phyloP scores from a whole-genome alignment of 2,329 filamentous ascomycete species.

The Trichophyton schoenleinii region DNA sequence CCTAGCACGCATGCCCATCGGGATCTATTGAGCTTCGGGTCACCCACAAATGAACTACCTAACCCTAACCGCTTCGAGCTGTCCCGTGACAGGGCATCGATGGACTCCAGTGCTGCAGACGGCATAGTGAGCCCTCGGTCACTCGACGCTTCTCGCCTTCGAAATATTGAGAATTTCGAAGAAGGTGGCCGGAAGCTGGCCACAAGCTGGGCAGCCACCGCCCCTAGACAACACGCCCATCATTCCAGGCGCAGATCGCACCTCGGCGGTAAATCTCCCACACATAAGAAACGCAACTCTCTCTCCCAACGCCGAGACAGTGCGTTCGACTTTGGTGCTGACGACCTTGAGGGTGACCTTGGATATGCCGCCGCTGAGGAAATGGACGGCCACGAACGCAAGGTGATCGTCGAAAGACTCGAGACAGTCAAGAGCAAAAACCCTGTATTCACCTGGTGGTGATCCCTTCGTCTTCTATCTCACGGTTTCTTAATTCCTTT shows the following conservation, averaged over 20 bases:
- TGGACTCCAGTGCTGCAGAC: constrained; percentile 24
- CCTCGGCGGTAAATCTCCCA: constrained; percentile 11
- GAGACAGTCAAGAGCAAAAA: constrained; percentile 93
- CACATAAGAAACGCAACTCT: constrained; percentile 25
- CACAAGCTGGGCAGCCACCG: constrained; percentile 26
- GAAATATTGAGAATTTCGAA: constrained; percentile 21
- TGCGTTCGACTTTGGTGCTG: constrained; percentile 46
- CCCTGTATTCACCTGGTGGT: constrained; percentile 97
- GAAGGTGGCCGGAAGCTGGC: constrained; percentile 25
- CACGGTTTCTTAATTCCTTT: constrained; percentile 1
- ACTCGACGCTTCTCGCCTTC: constrained; percentile 20
- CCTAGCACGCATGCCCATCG: constrained; percentile 29
- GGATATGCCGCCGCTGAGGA: constrained; percentile 90
- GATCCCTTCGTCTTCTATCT: constrained; percentile 18
- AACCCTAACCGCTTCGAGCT: constrained; percentile 66
- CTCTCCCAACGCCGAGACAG: constrained; percentile 28
- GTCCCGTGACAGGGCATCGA: constrained; percentile 30
- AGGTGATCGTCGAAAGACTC: constrained; percentile 91
- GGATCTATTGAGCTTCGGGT: constrained; percentile 59
- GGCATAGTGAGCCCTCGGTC: constrained; percentile 24
- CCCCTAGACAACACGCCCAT: constrained; percentile 22
- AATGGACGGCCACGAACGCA: constrained; percentile 79
- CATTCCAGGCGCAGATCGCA: constrained; percentile 15
- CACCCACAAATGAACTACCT: constrained; percentile 49
- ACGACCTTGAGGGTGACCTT: constrained; percentile 79